Percentiles rank a stretch among this genome's conserved stretches.
phyloP scores from a whole-genome alignment of 2,329 filamentous ascomycete genomes.

The Pseudogymnoascus sp. region DNA sequence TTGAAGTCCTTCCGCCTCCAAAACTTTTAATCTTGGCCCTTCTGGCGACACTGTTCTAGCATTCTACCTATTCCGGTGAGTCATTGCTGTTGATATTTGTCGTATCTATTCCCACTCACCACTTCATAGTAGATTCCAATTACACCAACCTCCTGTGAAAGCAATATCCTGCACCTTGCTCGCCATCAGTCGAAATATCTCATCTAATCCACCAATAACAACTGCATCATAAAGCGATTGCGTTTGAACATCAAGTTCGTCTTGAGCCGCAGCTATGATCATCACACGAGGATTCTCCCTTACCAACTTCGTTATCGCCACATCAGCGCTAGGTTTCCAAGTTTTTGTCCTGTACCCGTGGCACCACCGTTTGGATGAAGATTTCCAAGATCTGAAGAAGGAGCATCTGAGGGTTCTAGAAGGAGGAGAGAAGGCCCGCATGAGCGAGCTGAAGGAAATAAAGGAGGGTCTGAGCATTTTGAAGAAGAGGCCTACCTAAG shows the following conservation, averaged over 20 bases:
- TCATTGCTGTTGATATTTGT: neutral
- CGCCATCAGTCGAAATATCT: neutral
- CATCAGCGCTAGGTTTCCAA: slow-evolving; percentile 44
- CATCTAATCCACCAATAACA: neutral
- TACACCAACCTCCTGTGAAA: neutral
- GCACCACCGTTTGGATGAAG: slow-evolving; percentile 43
- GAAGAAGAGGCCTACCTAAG: neutral
- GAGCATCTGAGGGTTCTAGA: slow-evolving; percentile 35
- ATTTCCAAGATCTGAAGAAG: slow-evolving; percentile 39
- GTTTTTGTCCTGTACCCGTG: slow-evolving; percentile 49
- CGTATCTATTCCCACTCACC: neutral
- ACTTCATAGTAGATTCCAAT: neutral
- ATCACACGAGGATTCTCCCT: slow-evolving; percentile 43
- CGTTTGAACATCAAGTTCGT: neutral
- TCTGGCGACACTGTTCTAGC: neutral
- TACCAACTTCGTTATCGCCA: slow-evolving; percentile 45
- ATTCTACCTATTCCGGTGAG: neutral
- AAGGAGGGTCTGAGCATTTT: slow-evolving; percentile 9
- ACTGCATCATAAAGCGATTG: neutral
- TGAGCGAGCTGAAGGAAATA: slow-evolving; percentile 13
- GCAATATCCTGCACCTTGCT: neutral
- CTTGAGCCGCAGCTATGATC: slow-evolving; percentile 27
- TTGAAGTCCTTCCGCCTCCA: neutral
- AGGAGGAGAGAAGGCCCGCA: slow-evolving; percentile 15
- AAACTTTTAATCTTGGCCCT: neutral